phyloP scores from a whole-genome alignment of 2,329 filamentous ascomycete species.

The Sclerotinia borealis region DNA sequence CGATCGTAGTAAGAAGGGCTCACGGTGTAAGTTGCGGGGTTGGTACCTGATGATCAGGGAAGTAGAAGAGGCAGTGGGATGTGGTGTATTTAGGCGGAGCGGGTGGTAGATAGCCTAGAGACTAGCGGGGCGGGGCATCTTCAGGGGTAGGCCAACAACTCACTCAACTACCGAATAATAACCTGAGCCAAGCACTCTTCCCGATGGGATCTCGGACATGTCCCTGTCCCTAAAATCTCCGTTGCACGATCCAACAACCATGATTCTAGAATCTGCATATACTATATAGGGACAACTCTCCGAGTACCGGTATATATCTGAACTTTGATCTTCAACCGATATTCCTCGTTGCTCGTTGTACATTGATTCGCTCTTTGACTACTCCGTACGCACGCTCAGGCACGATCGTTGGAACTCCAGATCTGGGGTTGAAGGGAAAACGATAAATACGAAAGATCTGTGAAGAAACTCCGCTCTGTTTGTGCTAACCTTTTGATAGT shows the following conservation, averaged over 20 bases:
- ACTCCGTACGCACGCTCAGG: background rate
- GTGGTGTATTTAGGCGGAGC: background rate
- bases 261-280: background rate
- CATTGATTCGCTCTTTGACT: background rate
- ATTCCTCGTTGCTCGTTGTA: background rate
- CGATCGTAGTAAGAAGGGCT: background rate
- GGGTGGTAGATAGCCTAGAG: background rate
- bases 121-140: background rate
- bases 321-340: background rate
- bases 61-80: background rate
- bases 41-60: background rate
- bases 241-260: background rate
- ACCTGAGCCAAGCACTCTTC: background rate
- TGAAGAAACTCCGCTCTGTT: background rate
- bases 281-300: background rate
- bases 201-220: background rate
- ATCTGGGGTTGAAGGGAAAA: background rate
- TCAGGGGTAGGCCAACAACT: background rate
- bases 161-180: background rate
- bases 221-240: background rate
- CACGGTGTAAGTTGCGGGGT: background rate
- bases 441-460: background rate
- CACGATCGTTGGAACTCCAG: background rate
- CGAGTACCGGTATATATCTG: background rate
- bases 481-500: background rate